Conservation (phyloP, 2,329 filamentous ascomycete species). For the Sporothrix globosa region DNA sequence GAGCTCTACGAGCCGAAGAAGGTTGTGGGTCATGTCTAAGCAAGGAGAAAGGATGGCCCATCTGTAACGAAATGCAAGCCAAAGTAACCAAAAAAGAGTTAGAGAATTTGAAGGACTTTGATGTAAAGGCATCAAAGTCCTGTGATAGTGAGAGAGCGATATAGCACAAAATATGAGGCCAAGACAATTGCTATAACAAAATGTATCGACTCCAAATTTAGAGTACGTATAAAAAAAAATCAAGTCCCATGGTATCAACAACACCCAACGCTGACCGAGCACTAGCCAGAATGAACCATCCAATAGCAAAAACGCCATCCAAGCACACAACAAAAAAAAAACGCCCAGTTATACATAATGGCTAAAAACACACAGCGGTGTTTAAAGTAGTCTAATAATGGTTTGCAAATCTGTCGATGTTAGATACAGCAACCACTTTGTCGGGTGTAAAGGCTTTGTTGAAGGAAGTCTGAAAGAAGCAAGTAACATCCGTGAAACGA, state of each 20-base stretch:
- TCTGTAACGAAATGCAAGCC: background rate
- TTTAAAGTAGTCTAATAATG: background rate
- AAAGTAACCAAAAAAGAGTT: background rate
- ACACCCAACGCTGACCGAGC: background rate
- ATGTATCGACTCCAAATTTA: background rate
- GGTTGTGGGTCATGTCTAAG: slow-evolving; percentile 45
- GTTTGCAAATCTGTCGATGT: background rate
- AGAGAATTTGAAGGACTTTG: background rate
- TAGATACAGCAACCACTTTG: background rate
- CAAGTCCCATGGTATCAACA: background rate
- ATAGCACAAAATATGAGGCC: background rate
- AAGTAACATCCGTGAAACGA: no score
- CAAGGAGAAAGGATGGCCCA: background rate
- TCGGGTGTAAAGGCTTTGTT: background rate
- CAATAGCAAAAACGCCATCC: background rate
- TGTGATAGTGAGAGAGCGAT: background rate
- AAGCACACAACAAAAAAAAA: background rate
- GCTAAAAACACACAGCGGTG: background rate
- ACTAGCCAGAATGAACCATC: background rate
- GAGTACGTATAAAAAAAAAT: no score
- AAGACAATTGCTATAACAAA: background rate
- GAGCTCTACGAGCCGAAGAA: slow-evolving; percentile 63
- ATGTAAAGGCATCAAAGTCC: background rate
- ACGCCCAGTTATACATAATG: no score
- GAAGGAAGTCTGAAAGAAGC: background rate